Base-by-base conservation (phyloP, 192 early-diverging fungal species). In the Backusella morwellensis region DNA sequence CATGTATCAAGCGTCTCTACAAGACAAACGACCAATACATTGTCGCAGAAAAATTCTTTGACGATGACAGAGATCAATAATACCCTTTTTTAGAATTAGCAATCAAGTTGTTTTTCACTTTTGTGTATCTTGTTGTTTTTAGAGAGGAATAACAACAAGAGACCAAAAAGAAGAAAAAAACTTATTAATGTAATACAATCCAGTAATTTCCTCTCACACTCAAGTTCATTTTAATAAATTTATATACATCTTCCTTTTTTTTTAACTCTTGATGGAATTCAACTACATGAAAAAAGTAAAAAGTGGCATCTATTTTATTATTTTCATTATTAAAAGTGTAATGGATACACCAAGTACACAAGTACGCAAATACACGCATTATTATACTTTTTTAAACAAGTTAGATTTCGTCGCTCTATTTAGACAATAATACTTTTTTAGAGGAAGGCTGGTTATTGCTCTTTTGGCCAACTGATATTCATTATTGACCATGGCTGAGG, bases 41-140 rank as follows among this genome's bases (percentile, higher is more conserved):
- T 72, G 85, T 86, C 1, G 47, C 82, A 14, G 82, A 84, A 73
- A 86, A 86, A 68, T 41, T 80, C 73, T 86, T 86, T 68, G 76
- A 75, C 26, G 56, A 63, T 63, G 56, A 63, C 23, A 29, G 56
- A 63, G 56, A 63, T 63, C 26, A 63, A 63, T 63, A 63, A 63
- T 63, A 63, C 56, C 56, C 56, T 63, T 14, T 56, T 63, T 63
- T 63, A 63, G 56, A 63, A 63, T 9, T 29, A 29, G 26, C 26
- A 63, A 29, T 29, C 26, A 63, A 29, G 21, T 26, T 63, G 9
- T 15, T 63, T 19, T 63, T 63, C 26, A 23, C 23, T 63, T 63
- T 63, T 63, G 56, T 63, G 56, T 32, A 9, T 63, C 29, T 63
- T 63, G 56, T 29, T 63, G 56, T 63, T 29, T 63, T 29, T 12